Base-by-base conservation (phyloP, 805 yeast genomes). In the Sungouiella blattae region DNA sequence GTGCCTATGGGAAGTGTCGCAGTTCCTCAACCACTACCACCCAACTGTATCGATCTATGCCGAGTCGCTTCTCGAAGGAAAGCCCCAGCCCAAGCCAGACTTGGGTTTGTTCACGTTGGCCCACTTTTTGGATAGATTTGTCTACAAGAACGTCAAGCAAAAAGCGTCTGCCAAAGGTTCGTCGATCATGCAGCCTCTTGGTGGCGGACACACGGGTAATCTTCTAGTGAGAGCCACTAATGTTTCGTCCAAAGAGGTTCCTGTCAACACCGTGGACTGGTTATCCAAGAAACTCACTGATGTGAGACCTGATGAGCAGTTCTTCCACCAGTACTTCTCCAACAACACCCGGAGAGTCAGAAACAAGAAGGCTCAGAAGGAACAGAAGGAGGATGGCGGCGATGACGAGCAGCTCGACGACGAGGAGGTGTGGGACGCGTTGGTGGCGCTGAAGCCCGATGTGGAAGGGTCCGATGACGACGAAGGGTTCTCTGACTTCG, bases 161-260 rank as follows among this genome's bases (percentile, higher is more conserved):
- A 85, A 83, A 60, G 70, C 79, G 13, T 58, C 68, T 22, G 65
- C 80, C n/a, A 80, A 84, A 57, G 98, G 98, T 52, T 70, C 83
- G 4, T 87, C 97, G 28, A 89, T 93, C 56, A 93, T 93, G 98
- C 98, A 93, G 69, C 98, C 98, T 33, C 70, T 93, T 46, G 88
- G 94, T 29, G 97, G 96, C 44, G 73, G 79, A 1, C 84, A 82
- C 43, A 80, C 86, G 14, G 86, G 84, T 7, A 66, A 80, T 4
- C 62, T 83, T 35, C 68, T 84, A 46, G 86, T 84, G 9, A 79
- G 69, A 50, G 77, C 87, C n/a, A 75, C 86, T 4, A 60, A 60
- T 39, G 52, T 58, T 17, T 28, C 54, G 12, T 48, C 54, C 18
- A 58, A 58, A 4, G 75, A 69, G n/a, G 55, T 73, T 11, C 96